phyloP scores from a whole-genome alignment of 495 filamentous ascomycete species.

The Aspergillus bridgeri region DNA sequence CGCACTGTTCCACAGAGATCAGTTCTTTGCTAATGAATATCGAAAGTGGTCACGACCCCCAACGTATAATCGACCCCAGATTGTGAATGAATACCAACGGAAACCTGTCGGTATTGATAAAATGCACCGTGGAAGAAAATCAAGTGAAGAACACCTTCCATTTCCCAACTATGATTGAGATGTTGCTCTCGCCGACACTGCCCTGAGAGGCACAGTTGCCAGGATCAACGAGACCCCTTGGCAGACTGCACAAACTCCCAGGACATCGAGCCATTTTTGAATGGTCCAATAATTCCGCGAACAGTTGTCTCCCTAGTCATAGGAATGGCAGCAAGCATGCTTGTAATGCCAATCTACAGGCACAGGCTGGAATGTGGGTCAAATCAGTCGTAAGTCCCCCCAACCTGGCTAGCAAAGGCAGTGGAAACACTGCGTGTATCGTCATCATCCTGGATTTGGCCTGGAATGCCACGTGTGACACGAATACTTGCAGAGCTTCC shows the following conservation, averaged over 20 bases:
- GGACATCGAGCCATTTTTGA: constrained; percentile 12
- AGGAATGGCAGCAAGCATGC: constrained; percentile 11
- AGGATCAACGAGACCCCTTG: constrained; percentile 9
- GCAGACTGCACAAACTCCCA: constrained; percentile 13
- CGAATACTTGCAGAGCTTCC: constrained; percentile 65
- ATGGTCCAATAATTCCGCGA: constrained; percentile 12
- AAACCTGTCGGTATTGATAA: constrained; percentile 14
- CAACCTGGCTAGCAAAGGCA: constrained; percentile 92
- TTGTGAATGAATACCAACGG: constrained; percentile 10
- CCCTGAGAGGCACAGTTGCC: constrained; percentile 11
- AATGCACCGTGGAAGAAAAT: constrained; percentile 9
- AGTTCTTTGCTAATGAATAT: not conserved
- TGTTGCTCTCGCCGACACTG: constrained; percentile 13
- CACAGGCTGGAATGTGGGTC: constrained; percentile 5
- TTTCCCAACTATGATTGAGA: constrained; percentile 17
- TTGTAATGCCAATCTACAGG: constrained; percentile 15
- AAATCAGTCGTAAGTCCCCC: constrained; percentile 84
- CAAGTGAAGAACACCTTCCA: constrained; percentile 8
- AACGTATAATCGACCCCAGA: not conserved
- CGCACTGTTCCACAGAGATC: constrained; percentile 1
- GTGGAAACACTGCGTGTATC: constrained; percentile 94
- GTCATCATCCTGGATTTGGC: constrained; percentile 66
- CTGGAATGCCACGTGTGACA: constrained; percentile 46
- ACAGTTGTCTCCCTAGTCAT: constrained; percentile 13
- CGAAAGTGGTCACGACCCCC: constrained; percentile 6